Conservation (phyloP, 768 basidiomycete genomes). For the Albatrellus ellisii region DNA sequence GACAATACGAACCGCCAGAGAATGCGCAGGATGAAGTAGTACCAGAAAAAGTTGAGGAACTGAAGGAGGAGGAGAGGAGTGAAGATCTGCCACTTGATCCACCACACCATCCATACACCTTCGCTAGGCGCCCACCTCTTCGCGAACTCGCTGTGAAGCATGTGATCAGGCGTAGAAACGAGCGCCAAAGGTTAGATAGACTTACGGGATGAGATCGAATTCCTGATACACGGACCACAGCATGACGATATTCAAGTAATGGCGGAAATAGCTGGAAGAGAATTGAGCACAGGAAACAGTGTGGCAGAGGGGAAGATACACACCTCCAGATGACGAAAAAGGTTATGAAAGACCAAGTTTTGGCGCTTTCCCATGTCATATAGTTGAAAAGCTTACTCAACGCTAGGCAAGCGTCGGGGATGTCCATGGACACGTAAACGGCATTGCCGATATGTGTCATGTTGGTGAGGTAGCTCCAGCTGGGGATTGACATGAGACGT, state of each 20-base stretch:
- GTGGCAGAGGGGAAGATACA: conserved; percentile 21
- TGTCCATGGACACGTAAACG: conserved; percentile 94
- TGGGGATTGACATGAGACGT: conserved; percentile 17
- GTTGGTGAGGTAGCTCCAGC: conserved; percentile 78
- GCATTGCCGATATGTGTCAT: conserved; percentile 83
- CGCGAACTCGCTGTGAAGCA: conserved; percentile 29
- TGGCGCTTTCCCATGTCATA: conserved; percentile 50
- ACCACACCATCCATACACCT: conserved; percentile 58
- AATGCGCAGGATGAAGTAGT: conserved; percentile 71
- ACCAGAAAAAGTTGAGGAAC: conserved; percentile 88
- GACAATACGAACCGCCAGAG: conserved; percentile 42
- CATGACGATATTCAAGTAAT: conserved; percentile 78
- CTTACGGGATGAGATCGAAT: conserved; percentile 63
- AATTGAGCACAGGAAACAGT: background rate
- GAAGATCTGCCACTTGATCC: conserved; percentile 81
- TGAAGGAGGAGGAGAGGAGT: conserved; percentile 63
- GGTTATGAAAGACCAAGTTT: conserved; percentile 44
- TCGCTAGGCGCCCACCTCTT: conserved; percentile 45
- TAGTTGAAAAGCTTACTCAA: conserved; percentile 88
- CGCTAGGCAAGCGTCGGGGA: conserved; percentile 81
- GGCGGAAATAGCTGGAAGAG: conserved; percentile 72
- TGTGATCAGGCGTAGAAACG: background rate
- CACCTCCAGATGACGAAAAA: conserved; percentile 78
- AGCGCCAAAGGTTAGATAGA: conserved; percentile 9
- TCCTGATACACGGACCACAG: conserved; percentile 82